Evolutionary conservation across 805 yeast genomes (phyloP), one percentile per base, ranked within the genome.

Genomic region (Cyberlindnera veronae): DNA sequence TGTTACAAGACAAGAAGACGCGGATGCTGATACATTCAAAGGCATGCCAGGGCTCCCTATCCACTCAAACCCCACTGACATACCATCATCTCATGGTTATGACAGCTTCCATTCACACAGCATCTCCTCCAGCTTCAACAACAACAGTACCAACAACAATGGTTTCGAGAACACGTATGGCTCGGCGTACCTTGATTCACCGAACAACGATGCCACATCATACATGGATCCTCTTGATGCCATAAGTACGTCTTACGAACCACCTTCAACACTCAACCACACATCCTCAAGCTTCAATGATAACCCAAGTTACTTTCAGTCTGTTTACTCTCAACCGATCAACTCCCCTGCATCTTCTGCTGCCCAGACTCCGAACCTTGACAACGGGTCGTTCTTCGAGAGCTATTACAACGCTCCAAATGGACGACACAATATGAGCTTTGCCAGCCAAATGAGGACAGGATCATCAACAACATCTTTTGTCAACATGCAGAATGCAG

Each of bases 181-280:
- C 9, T 46, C 55, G 9, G 48, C 44, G 6, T 55, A 43, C 32
- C 16, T 55, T 22, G 58, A 54, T 26, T 55, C 60, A 3, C 60
- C 60, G 15, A 42, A 42, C n/a, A 41, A 49, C 21, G 59, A 51
- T 4, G 27, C 48, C n/a, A 41, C 40, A 22, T 53, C 53, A 16
- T 53, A 49, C n/a, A 34, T 57, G 41, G 61, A 57, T 34, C 58
- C 61, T 2, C 29, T 55, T 23, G 57, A 55, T 27, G 46, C 56
- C 2, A 46, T 55, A 5, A 45, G 53, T 15, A 44, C 53, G 1
- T 54, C 58, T 5, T 56, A 51, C 37, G 61, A 55, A 3, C 40
- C 58, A 6, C 58, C 61, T 10, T 53, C 60, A 6, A 47, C 41
- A 14, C 49, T 57, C 34, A 42, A 42, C 19, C 32, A 41, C 10